These are phyloP conservation scores for Pichia sp. DNA, from an alignment of 1,139 yeast genomes.

Conservation along the genomic window DNA sequence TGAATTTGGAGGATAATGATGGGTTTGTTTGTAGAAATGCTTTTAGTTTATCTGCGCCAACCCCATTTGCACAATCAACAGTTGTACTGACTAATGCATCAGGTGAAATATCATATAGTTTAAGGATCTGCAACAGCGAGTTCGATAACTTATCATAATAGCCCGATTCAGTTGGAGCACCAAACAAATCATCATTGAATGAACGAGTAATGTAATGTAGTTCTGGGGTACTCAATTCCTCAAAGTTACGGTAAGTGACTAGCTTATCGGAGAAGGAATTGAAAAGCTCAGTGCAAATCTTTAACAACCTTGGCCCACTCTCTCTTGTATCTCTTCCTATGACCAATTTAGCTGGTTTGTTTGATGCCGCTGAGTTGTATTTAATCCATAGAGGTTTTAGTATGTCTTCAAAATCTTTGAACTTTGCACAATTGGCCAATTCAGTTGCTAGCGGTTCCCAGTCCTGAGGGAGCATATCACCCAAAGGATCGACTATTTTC, in stretches of 20 bases:
- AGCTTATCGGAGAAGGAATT: slow-evolving; percentile 39
- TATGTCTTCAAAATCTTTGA: slow-evolving; percentile 34
- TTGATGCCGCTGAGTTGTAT: slow-evolving; percentile 30
- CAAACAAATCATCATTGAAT: slow-evolving; percentile 60
- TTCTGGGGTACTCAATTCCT: slow-evolving; percentile 88
- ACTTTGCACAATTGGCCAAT: slow-evolving; percentile 63
- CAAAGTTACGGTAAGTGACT: slow-evolving; percentile 46
- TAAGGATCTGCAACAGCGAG: slow-evolving; percentile 22
- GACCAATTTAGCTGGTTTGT: slow-evolving; percentile 37
- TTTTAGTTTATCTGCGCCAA: slow-evolving; percentile 78
- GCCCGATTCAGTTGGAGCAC: slow-evolving; percentile 61
- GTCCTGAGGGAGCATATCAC: slow-evolving; percentile 79
- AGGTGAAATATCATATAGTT: slow-evolving; percentile 31
- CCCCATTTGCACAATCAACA: slow-evolving; percentile 91
- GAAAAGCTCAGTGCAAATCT: slow-evolving; percentile 65
- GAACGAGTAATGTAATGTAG: slow-evolving; percentile 82
- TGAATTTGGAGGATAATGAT: slow-evolving; percentile 33
- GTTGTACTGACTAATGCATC: slow-evolving; percentile 40
- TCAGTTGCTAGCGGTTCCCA: slow-evolving; percentile 86
- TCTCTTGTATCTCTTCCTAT: slow-evolving; percentile 74
- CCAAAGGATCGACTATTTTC: slow-evolving; percentile 87
- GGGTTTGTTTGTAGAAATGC: slow-evolving; percentile 37
- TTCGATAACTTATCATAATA: slow-evolving; percentile 62
- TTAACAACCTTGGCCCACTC: slow-evolving; percentile 65
- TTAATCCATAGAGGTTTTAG: slow-evolving; percentile 30